These are phyloP conservation scores for Ophiostoma ulmi DNA, from an alignment of 2,329 filamentous ascomycete species.

Conservation along the genomic window DNA sequence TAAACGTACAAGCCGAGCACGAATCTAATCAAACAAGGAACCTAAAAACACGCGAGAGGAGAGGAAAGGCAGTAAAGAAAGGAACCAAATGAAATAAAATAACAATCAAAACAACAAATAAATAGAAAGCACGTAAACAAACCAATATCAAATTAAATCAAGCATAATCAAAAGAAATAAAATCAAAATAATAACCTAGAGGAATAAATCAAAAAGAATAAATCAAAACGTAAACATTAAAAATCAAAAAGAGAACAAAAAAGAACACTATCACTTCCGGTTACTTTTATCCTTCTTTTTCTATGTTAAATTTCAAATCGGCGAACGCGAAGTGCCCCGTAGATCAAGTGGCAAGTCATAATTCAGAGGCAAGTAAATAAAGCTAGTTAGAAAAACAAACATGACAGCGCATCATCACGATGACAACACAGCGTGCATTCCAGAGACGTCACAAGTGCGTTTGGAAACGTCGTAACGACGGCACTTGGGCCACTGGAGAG, in stretches of 20 bases:
- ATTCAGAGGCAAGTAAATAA: neutral
- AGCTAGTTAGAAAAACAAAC: neutral
- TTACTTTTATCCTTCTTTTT: neutral
- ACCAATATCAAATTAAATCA: neutral
- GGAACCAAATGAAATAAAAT: neutral
- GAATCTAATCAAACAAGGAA: neutral
- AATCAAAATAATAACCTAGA: neutral
- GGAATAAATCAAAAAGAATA: too few relatives aligned
- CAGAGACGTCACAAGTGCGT: conserved; percentile 11
- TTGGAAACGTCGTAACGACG: neutral
- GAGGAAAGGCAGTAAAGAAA: neutral
- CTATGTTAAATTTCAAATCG: neutral
- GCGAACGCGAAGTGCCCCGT: neutral
- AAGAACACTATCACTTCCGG: too few relatives aligned
- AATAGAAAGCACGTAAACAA: neutral
- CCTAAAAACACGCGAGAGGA: neutral
- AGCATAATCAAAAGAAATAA: neutral
- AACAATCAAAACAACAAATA: neutral
- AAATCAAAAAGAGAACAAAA: too few relatives aligned
- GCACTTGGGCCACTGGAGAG: conserved; percentile 9
- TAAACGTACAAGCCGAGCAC: neutral
- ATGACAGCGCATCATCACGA: neutral
- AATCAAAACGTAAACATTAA: too few relatives aligned
- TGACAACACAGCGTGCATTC: conserved; percentile 12
- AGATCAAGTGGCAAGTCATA: neutral